phyloP scores from a whole-genome alignment of 2,329 filamentous ascomycete species.

The Aspergillus awamori region DNA sequence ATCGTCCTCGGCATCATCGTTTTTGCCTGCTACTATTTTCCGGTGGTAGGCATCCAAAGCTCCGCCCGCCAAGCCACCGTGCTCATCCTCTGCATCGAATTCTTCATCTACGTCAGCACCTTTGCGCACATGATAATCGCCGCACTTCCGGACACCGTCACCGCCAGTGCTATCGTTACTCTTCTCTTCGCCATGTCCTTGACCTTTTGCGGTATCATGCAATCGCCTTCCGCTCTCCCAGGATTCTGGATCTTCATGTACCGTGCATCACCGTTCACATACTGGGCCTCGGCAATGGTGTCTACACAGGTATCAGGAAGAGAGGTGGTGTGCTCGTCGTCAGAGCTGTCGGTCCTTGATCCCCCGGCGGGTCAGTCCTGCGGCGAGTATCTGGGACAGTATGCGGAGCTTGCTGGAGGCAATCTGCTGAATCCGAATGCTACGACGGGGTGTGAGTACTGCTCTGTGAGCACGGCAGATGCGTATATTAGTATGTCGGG shows the following conservation, averaged over 20 bases:
- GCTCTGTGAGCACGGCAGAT: conserved; percentile 5
- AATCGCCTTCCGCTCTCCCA: conserved; percentile 12
- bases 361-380: conserved; percentile 9
- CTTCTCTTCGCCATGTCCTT: conserved; percentile 15
- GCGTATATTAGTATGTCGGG: background rate
- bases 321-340: conserved; percentile 4
- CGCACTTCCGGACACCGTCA: conserved; percentile 9
- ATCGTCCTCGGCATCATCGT: conserved; percentile 57
- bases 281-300: conserved; percentile 24
- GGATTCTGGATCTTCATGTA: conserved; percentile 23
- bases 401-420: conserved; percentile 5
- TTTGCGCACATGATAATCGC: conserved; percentile 73
- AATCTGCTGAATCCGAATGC: conserved; percentile 6
- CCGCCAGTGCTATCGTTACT: conserved; percentile 11
- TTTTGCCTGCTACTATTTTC: conserved; percentile 67
- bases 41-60: conserved; percentile 37
- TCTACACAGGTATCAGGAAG: conserved; percentile 3
- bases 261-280: conserved; percentile 22
- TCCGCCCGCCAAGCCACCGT: conserved; percentile 48
- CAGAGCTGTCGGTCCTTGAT: conserved; percentile 5
- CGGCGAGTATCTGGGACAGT: conserved; percentile 10
- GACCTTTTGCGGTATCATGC: conserved; percentile 21
- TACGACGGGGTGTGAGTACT: conserved; percentile 8
- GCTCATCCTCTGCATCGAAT: conserved; percentile 59
- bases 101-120: conserved; percentile 68